phyloP scores from a whole-genome alignment of 2,329 filamentous ascomycete genomes.

The Ophiostoma novo-ulmi region DNA sequence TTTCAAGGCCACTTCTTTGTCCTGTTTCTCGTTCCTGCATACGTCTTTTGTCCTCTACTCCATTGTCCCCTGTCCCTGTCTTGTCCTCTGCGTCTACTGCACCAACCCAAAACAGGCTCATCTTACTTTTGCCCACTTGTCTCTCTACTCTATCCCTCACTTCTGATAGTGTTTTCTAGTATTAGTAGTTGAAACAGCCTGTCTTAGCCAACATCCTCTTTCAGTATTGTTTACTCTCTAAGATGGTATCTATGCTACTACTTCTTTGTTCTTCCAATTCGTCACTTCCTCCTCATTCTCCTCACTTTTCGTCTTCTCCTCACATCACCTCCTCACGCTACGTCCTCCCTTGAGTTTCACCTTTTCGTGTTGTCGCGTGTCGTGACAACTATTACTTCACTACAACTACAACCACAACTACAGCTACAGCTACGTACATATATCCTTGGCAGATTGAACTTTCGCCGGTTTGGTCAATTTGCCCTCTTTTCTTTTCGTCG shows the following conservation, averaged over 20 bases:
- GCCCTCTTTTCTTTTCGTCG: neutral
- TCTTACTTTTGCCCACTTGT: neutral
- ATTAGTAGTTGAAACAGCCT: neutral
- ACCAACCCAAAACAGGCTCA: neutral
- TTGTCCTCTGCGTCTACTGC: neutral
- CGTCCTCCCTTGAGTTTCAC: neutral
- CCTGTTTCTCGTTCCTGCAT: neutral
- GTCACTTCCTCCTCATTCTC: neutral
- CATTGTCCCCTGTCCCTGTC: neutral
- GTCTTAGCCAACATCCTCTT: neutral
- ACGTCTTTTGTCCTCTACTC: neutral
- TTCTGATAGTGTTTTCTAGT: neutral
- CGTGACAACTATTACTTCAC: too few species aligned
- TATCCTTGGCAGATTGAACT: too few species aligned
- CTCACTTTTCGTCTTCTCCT: neutral
- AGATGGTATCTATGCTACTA: neutral
- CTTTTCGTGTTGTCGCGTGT: conserved; percentile 1
- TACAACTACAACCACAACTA: too few species aligned
- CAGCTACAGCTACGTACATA: too few species aligned
- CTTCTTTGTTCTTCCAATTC: neutral
- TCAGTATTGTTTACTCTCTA: neutral
- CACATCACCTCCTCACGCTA: neutral
- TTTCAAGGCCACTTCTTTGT: neutral
- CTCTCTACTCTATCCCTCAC: conserved; percentile 1
- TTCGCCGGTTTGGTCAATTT: neutral